Percentiles rank a stretch among this genome's conserved stretches.
These are phyloP conservation scores for Torulaspora globosa DNA, from an alignment of 1,139 yeast genomes.

Conservation along the genomic window DNA sequence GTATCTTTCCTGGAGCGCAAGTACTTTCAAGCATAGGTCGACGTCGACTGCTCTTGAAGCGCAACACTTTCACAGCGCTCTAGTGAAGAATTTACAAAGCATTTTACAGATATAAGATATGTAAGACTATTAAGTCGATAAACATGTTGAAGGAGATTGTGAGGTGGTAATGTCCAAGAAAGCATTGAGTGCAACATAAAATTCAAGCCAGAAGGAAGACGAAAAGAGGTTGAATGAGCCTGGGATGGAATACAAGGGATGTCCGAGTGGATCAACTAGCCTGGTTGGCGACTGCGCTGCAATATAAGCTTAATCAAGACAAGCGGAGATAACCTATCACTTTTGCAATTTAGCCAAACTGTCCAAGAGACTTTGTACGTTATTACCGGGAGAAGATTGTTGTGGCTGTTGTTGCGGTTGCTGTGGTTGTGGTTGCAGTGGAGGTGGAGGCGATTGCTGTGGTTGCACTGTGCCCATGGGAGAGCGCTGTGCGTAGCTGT, in stretches of 20 bases:
- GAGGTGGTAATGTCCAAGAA: constrained; percentile 1
- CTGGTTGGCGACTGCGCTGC: constrained; percentile 1
- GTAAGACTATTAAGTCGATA: constrained; percentile 12
- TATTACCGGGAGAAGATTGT: constrained; percentile 28
- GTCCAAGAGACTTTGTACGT: constrained; percentile 39
- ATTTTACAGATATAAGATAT: constrained; percentile 10
- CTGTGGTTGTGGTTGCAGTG: constrained; percentile 21
- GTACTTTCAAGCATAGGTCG: too few species aligned
- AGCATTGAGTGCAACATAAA: background rate
- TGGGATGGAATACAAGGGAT: constrained; percentile 1
- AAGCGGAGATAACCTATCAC: constrained; percentile 15
- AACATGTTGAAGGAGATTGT: constrained; percentile 1
- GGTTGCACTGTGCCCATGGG: constrained; percentile 10
- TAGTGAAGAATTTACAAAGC: constrained; percentile 5
- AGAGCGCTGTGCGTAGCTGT: constrained; percentile 12
- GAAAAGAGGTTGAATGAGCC: background rate
- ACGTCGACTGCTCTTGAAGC: too few species aligned
- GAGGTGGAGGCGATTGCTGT: constrained; percentile 14
- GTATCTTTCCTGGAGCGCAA: too few species aligned
- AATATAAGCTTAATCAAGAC: constrained; percentile 9
- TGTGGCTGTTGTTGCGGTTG: constrained; percentile 22
- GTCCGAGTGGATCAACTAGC: background rate
- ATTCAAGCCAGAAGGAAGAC: constrained; percentile 2
- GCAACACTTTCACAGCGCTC: background rate
- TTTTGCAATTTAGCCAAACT: constrained; percentile 38